Evolutionary conservation across 2,329 filamentous ascomycete genomes (phyloP), one percentile per base, ranked within the genome.

Genomic region (Nothophaeocryptopus gaeumannii): DNA sequence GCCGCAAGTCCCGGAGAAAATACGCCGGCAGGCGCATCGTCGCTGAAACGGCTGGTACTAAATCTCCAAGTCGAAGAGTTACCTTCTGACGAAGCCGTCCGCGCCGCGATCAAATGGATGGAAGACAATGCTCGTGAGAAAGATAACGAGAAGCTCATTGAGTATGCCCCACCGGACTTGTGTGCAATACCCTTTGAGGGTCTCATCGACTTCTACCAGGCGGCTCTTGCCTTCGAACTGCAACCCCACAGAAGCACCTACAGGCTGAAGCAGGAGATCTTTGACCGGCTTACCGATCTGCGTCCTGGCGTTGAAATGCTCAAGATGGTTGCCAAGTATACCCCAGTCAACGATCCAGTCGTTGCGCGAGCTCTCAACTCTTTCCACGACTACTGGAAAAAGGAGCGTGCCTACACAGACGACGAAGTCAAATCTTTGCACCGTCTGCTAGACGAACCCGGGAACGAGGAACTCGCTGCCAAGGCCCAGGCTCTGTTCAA

Each of bases 161-260:
- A 39, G 8, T 50, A 39, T 15, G 20, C 40, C 8, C 47, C 47
- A 5, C 14, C 29, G n/a, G 36, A 30, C 3, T 15, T 37, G 4
- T 13, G 13, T 37, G 7, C 14, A 10, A 33, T 45, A 11, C 30
- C 8, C 1, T 15, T 39, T 3, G 16, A 7, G 15, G 41, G 40
- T n/a, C 41, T 50, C 30, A 15, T 50, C 13, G 47, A 45, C 11
- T 32, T 45, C 37, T 50, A 50, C 8, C 36, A 40, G 32, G 47
- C 38, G 10, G 32, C 38, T 5, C 5, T 45, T 2, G 32, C 37
- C 10, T 45, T 45, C 20, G 16, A 40, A 12, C 14, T 50, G 4
- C 36, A 26, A 7, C 47, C 47, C 7, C 15, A 29, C 9, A 26
- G n/a, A 2, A 15, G 10, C 15, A 34, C n/a, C 13, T 29, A 35